Base-by-base conservation (phyloP, 2,329 filamentous ascomycete species). In the Penicillium sp. region DNA sequence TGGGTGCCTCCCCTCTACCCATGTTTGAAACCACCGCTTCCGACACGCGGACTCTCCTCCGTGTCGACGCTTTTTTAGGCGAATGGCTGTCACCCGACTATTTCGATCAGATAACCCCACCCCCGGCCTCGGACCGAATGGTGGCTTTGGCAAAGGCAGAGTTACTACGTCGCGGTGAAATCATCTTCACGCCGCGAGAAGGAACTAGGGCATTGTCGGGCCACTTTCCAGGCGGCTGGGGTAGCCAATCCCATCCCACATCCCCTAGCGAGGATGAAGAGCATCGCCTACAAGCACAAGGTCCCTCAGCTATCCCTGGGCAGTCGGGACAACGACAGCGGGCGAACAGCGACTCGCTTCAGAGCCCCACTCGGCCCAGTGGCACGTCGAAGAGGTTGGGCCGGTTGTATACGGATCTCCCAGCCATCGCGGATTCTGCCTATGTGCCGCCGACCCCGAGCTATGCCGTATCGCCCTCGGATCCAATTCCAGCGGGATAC, bases 61-160 rank as follows among this genome's bases (percentile, higher is more conserved):
- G 94, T 1, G 81, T 99, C 5, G 94, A 99, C 72, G 88, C 92
- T 0, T 97, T 95, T 67, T 80, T 99, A 0, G 93, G 94, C 42
- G 94, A 99, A 78, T 99, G 94, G 94, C 80, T 97, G 24, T 90
- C 89, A 2, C 90, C 91, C 1, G 88, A 92, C 66, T 99, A 99
- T 71, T 99, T 93, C 65, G 91, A 96, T 56, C 82, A 89, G 46
- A 97, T 97, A 58, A 93, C 89, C 0, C 90, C 91, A 3, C 94
- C 94, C 9, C 94, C 94, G 0, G 84, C 85, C 36, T 93, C 91
- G 3, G 84, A 87, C 3, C 83, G 94, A 74, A 95, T 99, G 90
- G 80, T 97, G 2, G 89, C 89, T 21, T 84, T 85, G 33, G 93
- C 94, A 24, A 97, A 97, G 72, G 89, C 90, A 20, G 90, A 95